These are phyloP conservation scores for Clitopilus passeckerianus DNA, from an alignment of 768 basidiomycete genomes.

Conservation along the genomic window DNA sequence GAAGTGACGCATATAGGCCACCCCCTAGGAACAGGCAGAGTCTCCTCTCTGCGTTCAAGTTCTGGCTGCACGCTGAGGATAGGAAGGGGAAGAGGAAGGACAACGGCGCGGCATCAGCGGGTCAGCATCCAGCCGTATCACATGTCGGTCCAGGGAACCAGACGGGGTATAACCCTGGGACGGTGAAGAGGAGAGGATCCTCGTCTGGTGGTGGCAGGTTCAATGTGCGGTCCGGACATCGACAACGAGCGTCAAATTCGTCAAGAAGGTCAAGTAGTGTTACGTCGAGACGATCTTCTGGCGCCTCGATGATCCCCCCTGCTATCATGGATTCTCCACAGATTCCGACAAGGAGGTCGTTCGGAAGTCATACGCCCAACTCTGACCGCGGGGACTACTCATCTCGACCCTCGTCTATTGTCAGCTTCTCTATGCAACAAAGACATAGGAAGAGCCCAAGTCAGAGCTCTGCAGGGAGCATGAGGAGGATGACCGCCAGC, in stretches of 20 bases:
- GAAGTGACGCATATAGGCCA: constrained; percentile 1
- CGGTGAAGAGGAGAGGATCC: constrained; percentile 44
- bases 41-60: constrained; percentile 77
- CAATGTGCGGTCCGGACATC: constrained; percentile 32
- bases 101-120: constrained; percentile 3
- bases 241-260: constrained; percentile 69
- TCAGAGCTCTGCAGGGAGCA: constrained; percentile 69
- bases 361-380: constrained; percentile 81
- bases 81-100: constrained; percentile 82
- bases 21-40: constrained; percentile 68
- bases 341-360: constrained; percentile 62
- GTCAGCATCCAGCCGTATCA: constrained; percentile 3
- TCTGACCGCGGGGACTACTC: constrained; percentile 77
- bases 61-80: constrained; percentile 87
- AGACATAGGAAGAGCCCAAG: constrained; percentile 75
- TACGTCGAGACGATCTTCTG: constrained; percentile 73
- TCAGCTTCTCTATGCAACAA: constrained; percentile 63
- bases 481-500: constrained; percentile 62
- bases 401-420: constrained; percentile 82
- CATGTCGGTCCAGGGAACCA: neutral
- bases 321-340: constrained; percentile 59
- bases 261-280: constrained; percentile 90
- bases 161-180: constrained; percentile 18
- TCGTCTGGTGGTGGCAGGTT: constrained; percentile 18
- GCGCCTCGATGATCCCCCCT: constrained; percentile 32